These are phyloP conservation scores for Plasmodium gonderi DNA, from an alignment of 169 alveolate species.

Conservation along the genomic window DNA sequence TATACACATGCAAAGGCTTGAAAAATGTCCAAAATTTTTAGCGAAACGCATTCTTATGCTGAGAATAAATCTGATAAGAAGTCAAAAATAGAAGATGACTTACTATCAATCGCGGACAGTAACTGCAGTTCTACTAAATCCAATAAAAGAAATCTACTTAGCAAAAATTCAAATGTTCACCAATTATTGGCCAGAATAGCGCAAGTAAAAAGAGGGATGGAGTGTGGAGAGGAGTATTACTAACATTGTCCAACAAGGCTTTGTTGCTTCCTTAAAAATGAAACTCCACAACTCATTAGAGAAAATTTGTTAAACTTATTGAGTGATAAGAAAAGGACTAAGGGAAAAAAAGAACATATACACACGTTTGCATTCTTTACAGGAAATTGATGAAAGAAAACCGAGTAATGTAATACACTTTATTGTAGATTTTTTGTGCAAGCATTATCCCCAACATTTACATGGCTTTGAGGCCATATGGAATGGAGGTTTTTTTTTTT, in stretches of 20 bases:
- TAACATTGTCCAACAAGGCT: neutral
- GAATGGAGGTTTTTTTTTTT: slow-evolving; percentile 79
- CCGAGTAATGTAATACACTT: slow-evolving; percentile 82
- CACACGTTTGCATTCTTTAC: slow-evolving; percentile 1
- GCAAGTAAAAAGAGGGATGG: slow-evolving; percentile 30
- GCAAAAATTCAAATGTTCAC: slow-evolving; percentile 55
- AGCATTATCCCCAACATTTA: slow-evolving; percentile 85
- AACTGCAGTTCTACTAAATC: slow-evolving; percentile 32
- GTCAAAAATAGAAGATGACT: slow-evolving; percentile 50
- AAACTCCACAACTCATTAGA: too few species aligned
- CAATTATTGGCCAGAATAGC: slow-evolving; percentile 73
- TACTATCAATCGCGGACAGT: slow-evolving; percentile 20
- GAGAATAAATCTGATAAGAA: slow-evolving; percentile 39
- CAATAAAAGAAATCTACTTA: slow-evolving; percentile 14
- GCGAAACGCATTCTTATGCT: slow-evolving; percentile 29
- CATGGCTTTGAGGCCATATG: slow-evolving; percentile 83
- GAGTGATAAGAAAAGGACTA: neutral
- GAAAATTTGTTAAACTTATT: too few species aligned
- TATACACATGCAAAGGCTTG: slow-evolving; percentile 1
- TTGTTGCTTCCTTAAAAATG: too few species aligned
- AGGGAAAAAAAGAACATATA: neutral
- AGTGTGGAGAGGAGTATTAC: neutral
- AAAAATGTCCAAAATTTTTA: slow-evolving; percentile 54
- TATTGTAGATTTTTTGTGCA: slow-evolving; percentile 85
- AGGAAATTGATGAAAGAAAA: slow-evolving; percentile 80